A percentile compares a stretch with the other conserved stretches of the same genome.
phyloP scores from a whole-genome alignment of 129 eudicot genomes.

The Deinandra increscens region DNA sequence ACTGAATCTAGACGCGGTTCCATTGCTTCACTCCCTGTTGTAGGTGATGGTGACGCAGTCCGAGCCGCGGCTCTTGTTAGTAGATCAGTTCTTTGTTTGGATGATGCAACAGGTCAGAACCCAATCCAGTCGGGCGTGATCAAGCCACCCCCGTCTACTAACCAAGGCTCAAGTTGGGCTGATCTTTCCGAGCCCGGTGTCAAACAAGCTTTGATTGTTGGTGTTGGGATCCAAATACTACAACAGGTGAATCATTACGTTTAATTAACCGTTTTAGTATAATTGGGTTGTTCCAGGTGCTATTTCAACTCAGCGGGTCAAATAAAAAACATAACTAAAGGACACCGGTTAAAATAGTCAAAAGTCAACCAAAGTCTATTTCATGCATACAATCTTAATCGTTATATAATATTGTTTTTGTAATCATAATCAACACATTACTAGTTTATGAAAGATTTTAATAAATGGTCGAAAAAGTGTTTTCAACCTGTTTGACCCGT shows the following conservation, averaged over 20 bases:
- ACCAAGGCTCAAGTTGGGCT: conserved; percentile 54
- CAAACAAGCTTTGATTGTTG: conserved; percentile 83
- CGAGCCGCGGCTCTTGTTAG: conserved; percentile 90
- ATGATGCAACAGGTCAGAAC: conserved; percentile 36
- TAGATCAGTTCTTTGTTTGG: conserved; percentile 61
- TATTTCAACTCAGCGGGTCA: neutral
- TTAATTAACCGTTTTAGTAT: neutral
- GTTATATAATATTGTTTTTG: neutral
- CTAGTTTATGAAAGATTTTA: neutral
- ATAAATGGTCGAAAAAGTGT: neutral
- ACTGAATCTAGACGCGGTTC: conserved; percentile 65
- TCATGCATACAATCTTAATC: neutral
- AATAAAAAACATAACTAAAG: neutral
- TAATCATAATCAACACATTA: neutral
- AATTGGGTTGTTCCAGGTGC: neutral
- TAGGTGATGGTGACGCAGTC: conserved; percentile 51
- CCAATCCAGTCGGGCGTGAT: conserved; percentile 44
- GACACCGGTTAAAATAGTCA: neutral
- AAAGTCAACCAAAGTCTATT: neutral
- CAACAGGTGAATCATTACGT: conserved; percentile 64
- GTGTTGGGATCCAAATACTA: conserved; percentile 89
- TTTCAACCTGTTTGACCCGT: neutral
- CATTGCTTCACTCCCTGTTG: conserved; percentile 43
- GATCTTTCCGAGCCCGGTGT: conserved; percentile 88
- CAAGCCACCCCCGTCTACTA: conserved; percentile 40